Percentiles rank a stretch among this genome's conserved stretches.
Evolutionary conservation across 768 basidiomycete genomes (phyloP).

Genomic region (Rickenella mellea): DNA sequence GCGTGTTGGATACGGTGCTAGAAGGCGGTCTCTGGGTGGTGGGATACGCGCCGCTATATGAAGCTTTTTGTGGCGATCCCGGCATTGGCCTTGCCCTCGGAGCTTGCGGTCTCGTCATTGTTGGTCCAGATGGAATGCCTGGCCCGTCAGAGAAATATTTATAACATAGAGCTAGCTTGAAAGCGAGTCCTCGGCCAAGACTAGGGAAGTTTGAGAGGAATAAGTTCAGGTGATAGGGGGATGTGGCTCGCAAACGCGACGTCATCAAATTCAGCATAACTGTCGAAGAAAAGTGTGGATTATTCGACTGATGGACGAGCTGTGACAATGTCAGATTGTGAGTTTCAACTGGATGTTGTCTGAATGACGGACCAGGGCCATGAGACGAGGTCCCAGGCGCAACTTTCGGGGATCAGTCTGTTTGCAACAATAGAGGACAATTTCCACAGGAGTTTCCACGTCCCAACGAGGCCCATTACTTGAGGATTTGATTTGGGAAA

Average conservation of each 20-base stretch:
- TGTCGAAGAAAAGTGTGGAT: background rate
- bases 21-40: no score
- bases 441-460: conserved; percentile 23
- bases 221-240: background rate
- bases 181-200: background rate
- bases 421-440: conserved; percentile 24
- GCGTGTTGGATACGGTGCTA: no score
- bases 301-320: background rate
- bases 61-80: no score
- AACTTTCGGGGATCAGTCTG: conserved; percentile 22
- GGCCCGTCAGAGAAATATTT: background rate
- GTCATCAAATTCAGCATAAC: background rate
- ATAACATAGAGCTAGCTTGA: background rate
- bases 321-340: background rate
- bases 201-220: background rate
- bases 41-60: no score
- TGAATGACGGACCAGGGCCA: conserved; percentile 4
- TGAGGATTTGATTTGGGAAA: conserved; percentile 47
- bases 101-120: background rate
- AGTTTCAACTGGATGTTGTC: background rate
- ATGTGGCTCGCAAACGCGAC: no score
- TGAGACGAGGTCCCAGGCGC: conserved; percentile 24
- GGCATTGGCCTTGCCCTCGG: background rate
- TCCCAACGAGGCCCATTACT: conserved; percentile 47
- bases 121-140: no score